These are phyloP conservation scores for Ganoderma sp. DNA, from an alignment of 1,284 basidiomycete genomes.

Conservation along the genomic window DNA sequence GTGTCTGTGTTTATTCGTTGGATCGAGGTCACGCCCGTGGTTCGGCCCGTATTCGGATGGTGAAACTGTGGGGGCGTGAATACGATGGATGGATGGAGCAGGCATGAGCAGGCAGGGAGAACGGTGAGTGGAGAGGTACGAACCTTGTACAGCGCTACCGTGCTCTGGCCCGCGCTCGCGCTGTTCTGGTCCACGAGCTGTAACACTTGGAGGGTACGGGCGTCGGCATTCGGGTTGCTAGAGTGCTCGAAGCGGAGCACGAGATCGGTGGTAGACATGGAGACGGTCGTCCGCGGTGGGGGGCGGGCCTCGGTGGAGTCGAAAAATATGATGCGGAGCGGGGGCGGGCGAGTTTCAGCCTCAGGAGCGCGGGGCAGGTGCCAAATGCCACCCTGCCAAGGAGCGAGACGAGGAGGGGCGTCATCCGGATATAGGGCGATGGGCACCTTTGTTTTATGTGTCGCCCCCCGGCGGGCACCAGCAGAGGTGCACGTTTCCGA, in stretches of 20 bases:
- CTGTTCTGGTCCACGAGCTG: slow-evolving; percentile 42
- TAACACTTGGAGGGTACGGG: slow-evolving; percentile 52
- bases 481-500: slow-evolving; percentile 7
- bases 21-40: slow-evolving; percentile 53
- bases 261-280: slow-evolving; percentile 44
- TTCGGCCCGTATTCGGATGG: slow-evolving; percentile 55
- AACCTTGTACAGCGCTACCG: slow-evolving; percentile 56
- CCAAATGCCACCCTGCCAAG: no score
- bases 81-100: background rate
- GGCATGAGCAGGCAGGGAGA: background rate
- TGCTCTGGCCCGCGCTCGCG: slow-evolving; percentile 21
- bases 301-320: slow-evolving; percentile 5
- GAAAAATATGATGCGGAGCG: slow-evolving; percentile 1
- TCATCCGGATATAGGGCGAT: slow-evolving; percentile 2
- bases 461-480: background rate
- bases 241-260: slow-evolving; percentile 51
- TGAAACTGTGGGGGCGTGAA: slow-evolving; percentile 48
- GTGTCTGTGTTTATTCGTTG: slow-evolving; percentile 54
- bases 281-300: slow-evolving; percentile 1
- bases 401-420: slow-evolving; percentile 2
- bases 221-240: slow-evolving; percentile 44
- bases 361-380: slow-evolving; percentile 3
- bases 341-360: background rate
- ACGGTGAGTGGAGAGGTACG: background rate
- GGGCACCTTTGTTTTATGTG: slow-evolving; percentile 15